phyloP scores from a whole-genome alignment of 2,329 filamentous ascomycete genomes.

The Elsinoe batatas region DNA sequence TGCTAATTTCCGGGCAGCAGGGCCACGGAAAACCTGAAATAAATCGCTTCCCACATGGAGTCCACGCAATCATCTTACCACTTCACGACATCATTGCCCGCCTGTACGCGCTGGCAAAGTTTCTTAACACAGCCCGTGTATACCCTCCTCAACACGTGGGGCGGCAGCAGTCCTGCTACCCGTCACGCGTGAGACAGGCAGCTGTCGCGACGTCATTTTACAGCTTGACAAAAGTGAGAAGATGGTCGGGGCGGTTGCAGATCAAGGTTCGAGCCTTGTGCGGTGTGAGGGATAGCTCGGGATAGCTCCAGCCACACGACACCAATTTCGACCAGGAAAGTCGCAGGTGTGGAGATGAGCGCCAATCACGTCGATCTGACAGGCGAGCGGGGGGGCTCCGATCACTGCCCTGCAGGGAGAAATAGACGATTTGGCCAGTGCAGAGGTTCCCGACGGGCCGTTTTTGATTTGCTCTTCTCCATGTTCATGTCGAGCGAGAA shows the following conservation, averaged over 20 bases:
- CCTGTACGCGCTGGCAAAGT: not conserved
- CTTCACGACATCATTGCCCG: not conserved
- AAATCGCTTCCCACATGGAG: not conserved
- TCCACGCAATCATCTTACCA: not conserved
- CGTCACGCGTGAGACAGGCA: not conserved
- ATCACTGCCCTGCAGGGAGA: not conserved
- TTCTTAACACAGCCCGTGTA: slow-evolving; percentile 1
- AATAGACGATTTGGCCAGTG: not conserved
- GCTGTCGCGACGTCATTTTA: slow-evolving; percentile 2
- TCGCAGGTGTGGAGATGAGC: not conserved
- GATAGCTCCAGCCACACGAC: too few species aligned
- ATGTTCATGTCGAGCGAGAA: too few species aligned
- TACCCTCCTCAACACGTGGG: not conserved
- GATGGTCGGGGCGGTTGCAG: not conserved
- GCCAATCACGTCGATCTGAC: slow-evolving; percentile 3
- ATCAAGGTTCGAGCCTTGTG: not conserved
- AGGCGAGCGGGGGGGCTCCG: not conserved
- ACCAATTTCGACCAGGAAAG: too few species aligned
- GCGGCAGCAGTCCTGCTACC: not conserved
- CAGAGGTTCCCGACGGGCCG: not conserved
- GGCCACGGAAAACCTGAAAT: slow-evolving; percentile 4
- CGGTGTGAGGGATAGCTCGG: not conserved
- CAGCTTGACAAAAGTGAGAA: too few species aligned
- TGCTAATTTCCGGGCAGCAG: slow-evolving; percentile 2
- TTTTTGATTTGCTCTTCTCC: not conserved